Evolutionary conservation across 176 grass and related monocot species (phyloP), one percentile per base, ranked within the genome.

Genomic region (Cenchrus purpureus): DNA sequence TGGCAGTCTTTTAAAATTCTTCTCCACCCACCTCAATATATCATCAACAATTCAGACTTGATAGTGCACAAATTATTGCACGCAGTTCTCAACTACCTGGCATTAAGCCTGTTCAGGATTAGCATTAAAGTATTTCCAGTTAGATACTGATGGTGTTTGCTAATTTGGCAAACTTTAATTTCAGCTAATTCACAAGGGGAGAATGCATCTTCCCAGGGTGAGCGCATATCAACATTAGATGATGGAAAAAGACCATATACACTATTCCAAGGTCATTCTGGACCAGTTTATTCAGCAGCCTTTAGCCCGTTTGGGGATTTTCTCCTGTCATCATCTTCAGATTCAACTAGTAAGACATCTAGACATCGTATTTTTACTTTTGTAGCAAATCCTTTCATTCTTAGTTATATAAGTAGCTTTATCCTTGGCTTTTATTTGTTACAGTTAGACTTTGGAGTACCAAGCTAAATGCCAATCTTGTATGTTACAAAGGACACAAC

Each of bases 401-500:
- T 72, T 60, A 67, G 8, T 45, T 71, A 82, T 43, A 46, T 17
- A 12, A 79, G 59, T 80, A 25, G 13, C 34, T 59, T 79, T 73
- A 71, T 78, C 43, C 44, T 76, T 79, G 61, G 19, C 50, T 80
- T 77, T 52, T 73, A 68, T 84, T 74, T 58, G 4, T 77, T 88
- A 49, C 86, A 99, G 97, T 99, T 94, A 89, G 97, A 89, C 69
- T 99, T 78, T 99, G 97, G 97, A 94, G 93, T 67, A 95, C 93
- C 76, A 94, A 93, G 71, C 71, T 99, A 84, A 99, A 99, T 10
- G 91, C 91, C 43, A 99, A 94, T 85, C 92, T 99, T 83, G 97
- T 95, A 62, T 94, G 97, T 83, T 99, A 94, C 76, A 96, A 99
- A 88, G 93, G 97, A 79, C 97, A 99, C 81, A 99, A 99, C 77